phyloP scores from a whole-genome alignment of 441 rosid species.

The Raphanus hybrid region DNA sequence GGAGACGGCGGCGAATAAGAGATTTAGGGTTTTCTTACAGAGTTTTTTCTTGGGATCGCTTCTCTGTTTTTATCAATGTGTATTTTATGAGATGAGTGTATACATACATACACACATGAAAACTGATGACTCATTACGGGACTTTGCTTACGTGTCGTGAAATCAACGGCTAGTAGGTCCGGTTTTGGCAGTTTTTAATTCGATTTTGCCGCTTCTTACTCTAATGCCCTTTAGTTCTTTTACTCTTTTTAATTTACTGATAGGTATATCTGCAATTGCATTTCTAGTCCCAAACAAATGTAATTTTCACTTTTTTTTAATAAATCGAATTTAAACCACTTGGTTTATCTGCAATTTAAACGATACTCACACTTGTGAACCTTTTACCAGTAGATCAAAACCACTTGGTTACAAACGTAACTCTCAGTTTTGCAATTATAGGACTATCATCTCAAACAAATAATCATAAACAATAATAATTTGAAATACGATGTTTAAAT shows the following conservation, averaged over 20 bases:
- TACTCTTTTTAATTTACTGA: background rate
- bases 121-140: conserved; percentile 40
- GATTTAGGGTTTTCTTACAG: conserved; percentile 32
- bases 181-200: conserved; percentile 43
- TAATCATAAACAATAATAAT: background rate
- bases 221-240: background rate
- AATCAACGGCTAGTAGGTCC: conserved; percentile 31
- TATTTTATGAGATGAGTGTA: conserved; percentile 3
- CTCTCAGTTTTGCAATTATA: background rate
- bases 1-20: conserved; percentile 25
- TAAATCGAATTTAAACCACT: too few species aligned
- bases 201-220: conserved; percentile 35
- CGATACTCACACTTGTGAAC: too few species aligned
- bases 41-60: background rate
- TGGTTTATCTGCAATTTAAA: too few species aligned
- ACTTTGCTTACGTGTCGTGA: conserved; percentile 33
- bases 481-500: background rate
- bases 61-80: conserved; percentile 7
- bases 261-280: background rate
- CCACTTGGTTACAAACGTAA: background rate
- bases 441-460: background rate
- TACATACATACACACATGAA: conserved; percentile 3
- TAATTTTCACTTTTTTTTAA: too few species aligned
- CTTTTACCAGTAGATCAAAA: too few species aligned
- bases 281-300: background rate